Conservation (phyloP, 495 filamentous ascomycete species). For the Staphylotrichum tortipilum region DNA sequence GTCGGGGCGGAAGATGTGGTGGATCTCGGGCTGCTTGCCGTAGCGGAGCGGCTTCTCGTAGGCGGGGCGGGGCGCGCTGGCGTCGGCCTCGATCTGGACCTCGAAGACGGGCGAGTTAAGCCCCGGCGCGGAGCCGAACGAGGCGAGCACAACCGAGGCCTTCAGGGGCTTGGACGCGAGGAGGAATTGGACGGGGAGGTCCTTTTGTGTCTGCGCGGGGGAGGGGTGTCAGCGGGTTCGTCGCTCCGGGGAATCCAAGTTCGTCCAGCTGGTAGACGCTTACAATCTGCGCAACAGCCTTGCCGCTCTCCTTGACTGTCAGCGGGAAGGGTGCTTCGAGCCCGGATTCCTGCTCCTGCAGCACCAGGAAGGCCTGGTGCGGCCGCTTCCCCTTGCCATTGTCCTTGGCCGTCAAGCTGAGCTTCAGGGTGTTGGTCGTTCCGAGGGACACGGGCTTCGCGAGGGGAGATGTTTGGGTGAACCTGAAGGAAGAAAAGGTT, state of each 20-base stretch:
- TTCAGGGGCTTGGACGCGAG: constrained; percentile 54
- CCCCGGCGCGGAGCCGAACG: constrained; percentile 67
- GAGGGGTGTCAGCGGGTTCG: constrained; percentile 2
- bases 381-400: constrained; percentile 68
- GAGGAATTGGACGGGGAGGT: constrained; percentile 79
- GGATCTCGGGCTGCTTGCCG: constrained; percentile 72
- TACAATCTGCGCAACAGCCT: constrained; percentile 77
- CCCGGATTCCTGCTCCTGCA: constrained; percentile 63
- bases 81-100: constrained; percentile 47
- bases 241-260: too few relatives aligned
- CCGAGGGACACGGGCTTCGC: constrained; percentile 57
- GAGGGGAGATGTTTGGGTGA: constrained; percentile 55
- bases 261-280: too few relatives aligned
- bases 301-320: constrained; percentile 76
- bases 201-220: constrained; percentile 74
- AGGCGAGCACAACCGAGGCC: constrained; percentile 74
- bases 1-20: constrained; percentile 80
- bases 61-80: constrained; percentile 49
- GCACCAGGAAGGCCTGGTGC: constrained; percentile 84
- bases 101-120: constrained; percentile 62
- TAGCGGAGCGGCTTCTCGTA: constrained; percentile 65
- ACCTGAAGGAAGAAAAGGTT: constrained; percentile 34
- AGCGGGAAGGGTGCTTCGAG: constrained; percentile 87
- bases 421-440: constrained; percentile 65
- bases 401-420: constrained; percentile 73